Evolutionary conservation across 257 asterid genomes (phyloP).

Genomic region (Scutellaria galericulata): DNA sequence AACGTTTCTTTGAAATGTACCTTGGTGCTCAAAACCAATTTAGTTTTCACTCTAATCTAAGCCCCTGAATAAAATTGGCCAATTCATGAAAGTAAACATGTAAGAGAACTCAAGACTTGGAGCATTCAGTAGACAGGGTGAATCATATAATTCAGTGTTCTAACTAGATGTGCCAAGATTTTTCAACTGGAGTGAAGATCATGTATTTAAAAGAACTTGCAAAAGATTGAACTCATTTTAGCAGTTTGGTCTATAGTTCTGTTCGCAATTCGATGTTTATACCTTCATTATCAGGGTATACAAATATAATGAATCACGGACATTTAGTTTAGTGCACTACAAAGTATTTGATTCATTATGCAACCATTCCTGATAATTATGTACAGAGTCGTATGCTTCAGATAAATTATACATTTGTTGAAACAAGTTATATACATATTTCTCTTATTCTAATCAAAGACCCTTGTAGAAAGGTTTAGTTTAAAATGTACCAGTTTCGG

Average conservation of each 20-base stretch:
- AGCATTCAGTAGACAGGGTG: background rate
- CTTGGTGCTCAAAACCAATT: background rate
- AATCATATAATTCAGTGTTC: slow-evolving; percentile 14
- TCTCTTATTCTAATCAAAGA: slow-evolving; percentile 7
- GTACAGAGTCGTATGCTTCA: slow-evolving; percentile 6
- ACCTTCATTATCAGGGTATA: slow-evolving; percentile 4
- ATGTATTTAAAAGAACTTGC: background rate
- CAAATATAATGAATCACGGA: slow-evolving; percentile 13
- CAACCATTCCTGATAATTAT: background rate
- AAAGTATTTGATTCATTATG: background rate
- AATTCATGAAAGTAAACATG: slow-evolving; percentile 19
- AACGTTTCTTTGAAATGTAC: background rate
- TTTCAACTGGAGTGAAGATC: slow-evolving; percentile 2
- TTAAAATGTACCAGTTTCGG: slow-evolving; percentile 81
- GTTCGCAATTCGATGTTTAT: background rate
- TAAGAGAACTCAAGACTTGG: background rate
- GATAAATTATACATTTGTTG: slow-evolving; percentile 13
- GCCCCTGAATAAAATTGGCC: slow-evolving; percentile 15
- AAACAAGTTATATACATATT: background rate
- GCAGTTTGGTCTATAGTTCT: slow-evolving; percentile 1
- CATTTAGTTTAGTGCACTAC: background rate
- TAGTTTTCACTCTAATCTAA: background rate
- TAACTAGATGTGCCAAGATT: slow-evolving; percentile 18
- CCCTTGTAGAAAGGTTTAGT: slow-evolving; percentile 13
- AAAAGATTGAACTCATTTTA: slow-evolving; percentile 14